phyloP scores from a whole-genome alignment of 148 eudicot species.

The Limonium bicolor region DNA sequence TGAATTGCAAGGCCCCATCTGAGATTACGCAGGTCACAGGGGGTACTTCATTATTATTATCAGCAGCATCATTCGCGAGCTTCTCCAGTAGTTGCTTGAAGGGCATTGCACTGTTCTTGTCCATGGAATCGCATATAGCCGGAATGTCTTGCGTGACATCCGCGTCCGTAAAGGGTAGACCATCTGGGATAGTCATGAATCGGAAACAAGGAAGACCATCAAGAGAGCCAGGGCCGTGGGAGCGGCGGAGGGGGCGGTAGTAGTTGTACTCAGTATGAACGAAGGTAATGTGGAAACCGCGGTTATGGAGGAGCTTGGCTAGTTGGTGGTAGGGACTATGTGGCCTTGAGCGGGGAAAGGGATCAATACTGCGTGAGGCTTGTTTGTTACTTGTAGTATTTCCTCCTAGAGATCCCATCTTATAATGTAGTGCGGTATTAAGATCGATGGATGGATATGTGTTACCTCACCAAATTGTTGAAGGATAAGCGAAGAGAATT shows the following conservation, averaged over 20 bases:
- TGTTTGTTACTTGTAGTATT: too few species aligned
- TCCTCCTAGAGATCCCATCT: too few species aligned
- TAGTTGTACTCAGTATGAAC: slow-evolving; percentile 2
- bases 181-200: slow-evolving; percentile 5
- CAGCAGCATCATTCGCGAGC: neutral
- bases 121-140: neutral
- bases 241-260: neutral
- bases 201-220: slow-evolving; percentile 4
- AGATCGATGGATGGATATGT: too few species aligned
- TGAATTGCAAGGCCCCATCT: neutral
- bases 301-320: slow-evolving; percentile 6
- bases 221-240: slow-evolving; percentile 1
- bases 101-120: neutral
- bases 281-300: slow-evolving; percentile 3
- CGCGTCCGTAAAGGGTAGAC: neutral
- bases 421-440: too few species aligned
- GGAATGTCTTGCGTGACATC: slow-evolving; percentile 3
- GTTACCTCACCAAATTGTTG: too few species aligned
- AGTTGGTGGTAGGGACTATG: slow-evolving; percentile 5
- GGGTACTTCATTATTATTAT: neutral
- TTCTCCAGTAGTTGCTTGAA: neutral
- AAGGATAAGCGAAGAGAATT: too few species aligned
- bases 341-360: slow-evolving; percentile 10
- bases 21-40: neutral
- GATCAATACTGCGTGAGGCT: slow-evolving; percentile 24